phyloP scores from a whole-genome alignment of 306 rosid species.

The Malus asiatica region DNA sequence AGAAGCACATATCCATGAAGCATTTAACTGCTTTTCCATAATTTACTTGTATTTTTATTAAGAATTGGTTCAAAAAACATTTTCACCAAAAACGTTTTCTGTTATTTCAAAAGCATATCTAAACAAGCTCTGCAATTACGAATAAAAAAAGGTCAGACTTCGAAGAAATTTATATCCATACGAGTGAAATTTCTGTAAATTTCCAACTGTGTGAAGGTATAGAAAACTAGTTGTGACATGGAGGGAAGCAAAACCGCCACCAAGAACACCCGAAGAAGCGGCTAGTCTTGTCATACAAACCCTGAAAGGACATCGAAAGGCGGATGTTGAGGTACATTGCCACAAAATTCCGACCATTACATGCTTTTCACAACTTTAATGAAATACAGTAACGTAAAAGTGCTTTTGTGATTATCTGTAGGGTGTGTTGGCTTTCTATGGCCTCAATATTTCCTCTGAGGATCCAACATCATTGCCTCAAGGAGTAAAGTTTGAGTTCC shows the following conservation, averaged over 20 bases:
- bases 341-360: neutral
- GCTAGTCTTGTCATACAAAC: slow-evolving; percentile 62
- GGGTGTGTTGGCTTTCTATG: slow-evolving; percentile 29
- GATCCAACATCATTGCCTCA: slow-evolving; percentile 16
- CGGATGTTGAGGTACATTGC: slow-evolving; percentile 75
- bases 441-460: slow-evolving; percentile 10
- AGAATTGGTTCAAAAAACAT: too few species aligned
- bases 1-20: too few species aligned
- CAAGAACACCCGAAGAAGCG: slow-evolving; percentile 73
- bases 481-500: slow-evolving; percentile 7
- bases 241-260: slow-evolving; percentile 68
- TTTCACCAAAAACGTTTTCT: too few species aligned
- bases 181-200: neutral
- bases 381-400: neutral
- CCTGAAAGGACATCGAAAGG: slow-evolving; percentile 56
- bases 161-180: neutral
- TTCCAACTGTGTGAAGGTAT: slow-evolving; percentile 45
- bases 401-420: neutral
- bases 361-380: neutral
- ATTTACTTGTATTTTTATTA: too few species aligned
- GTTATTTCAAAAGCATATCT: too few species aligned
- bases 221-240: slow-evolving; percentile 75
- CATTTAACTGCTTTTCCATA: too few species aligned
- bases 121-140: too few species aligned
- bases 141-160: neutral